Percentiles rank a stretch among this genome's conserved stretches.
Evolutionary conservation across 805 yeast genomes (phyloP).

Genomic region (Blastobotrys chiropterorum): DNA sequence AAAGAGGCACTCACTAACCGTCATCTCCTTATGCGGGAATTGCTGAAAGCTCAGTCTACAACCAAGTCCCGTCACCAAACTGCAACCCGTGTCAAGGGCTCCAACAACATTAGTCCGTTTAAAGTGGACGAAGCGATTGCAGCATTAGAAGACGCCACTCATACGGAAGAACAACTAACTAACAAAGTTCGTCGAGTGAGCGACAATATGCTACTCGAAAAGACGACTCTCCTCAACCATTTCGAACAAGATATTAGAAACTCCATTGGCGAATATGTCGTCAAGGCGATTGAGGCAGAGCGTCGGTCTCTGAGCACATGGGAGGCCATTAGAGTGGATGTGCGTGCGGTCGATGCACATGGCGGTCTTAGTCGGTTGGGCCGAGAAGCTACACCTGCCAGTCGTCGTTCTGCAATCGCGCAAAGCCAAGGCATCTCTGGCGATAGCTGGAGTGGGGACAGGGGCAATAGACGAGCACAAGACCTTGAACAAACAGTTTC

Average conservation of each 20-base stretch:
- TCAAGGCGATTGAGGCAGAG: slow-evolving; percentile 78
- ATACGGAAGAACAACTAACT: slow-evolving; percentile 68
- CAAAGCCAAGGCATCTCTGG: slow-evolving; percentile 45
- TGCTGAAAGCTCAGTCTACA: slow-evolving; percentile 67
- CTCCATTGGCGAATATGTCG: slow-evolving; percentile 52
- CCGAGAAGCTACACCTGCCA: slow-evolving; percentile 49
- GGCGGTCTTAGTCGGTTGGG: slow-evolving; percentile 85
- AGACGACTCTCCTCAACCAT: slow-evolving; percentile 50
- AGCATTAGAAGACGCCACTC: slow-evolving; percentile 70
- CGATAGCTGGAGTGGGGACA: slow-evolving; percentile 56
- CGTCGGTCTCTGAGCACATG: slow-evolving; percentile 69
- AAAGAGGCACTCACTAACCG: slow-evolving; percentile 92
- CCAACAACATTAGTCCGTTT: slow-evolving; percentile 71
- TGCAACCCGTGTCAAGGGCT: slow-evolving; percentile 63
- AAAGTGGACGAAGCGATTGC: slow-evolving; percentile 87
- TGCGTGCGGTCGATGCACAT: slow-evolving; percentile 62
- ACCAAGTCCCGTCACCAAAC: slow-evolving; percentile 64
- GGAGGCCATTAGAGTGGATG: slow-evolving; percentile 65
- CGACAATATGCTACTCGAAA: slow-evolving; percentile 75
- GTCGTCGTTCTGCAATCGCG: slow-evolving; percentile 23
- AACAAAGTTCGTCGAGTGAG: slow-evolving; percentile 76
- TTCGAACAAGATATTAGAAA: slow-evolving; percentile 51
- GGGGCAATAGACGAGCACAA: slow-evolving; percentile 28
- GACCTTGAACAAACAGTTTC: slow-evolving; percentile 5
- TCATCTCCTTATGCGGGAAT: slow-evolving; percentile 86